Evolutionary conservation across 805 yeast genomes (phyloP).

Genomic region (Scheffersomyces lignosus): DNA sequence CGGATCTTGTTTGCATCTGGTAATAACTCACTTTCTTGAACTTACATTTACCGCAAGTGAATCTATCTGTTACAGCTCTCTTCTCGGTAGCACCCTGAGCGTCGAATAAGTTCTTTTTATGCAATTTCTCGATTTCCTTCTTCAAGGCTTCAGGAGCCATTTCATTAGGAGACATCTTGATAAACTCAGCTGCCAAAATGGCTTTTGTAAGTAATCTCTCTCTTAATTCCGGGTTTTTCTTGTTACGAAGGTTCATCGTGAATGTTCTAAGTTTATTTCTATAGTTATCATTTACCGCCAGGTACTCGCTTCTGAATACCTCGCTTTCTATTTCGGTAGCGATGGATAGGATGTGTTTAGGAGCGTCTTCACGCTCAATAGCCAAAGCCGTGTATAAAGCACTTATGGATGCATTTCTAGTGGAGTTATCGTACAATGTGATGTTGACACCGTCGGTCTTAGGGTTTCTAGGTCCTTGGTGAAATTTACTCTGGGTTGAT

Average conservation of each 20-base stretch:
- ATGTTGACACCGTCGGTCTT: constrained; percentile 78
- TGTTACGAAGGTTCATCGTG: constrained; percentile 83
- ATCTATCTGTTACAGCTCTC: constrained; percentile 94
- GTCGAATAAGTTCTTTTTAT: constrained; percentile 86
- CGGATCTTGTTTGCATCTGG: constrained; percentile 97
- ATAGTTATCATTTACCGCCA: constrained; percentile 60
- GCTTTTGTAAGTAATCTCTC: constrained; percentile 65
- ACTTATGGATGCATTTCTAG: constrained; percentile 80
- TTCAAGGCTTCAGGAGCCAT: constrained; percentile 92
- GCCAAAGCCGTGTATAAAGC: constrained; percentile 90
- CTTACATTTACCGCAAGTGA: constrained; percentile 97
- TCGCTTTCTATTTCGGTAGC: constrained; percentile 74
- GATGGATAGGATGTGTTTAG: constrained; percentile 58
- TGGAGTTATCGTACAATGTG: constrained; percentile 66
- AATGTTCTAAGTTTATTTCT: constrained; percentile 83
- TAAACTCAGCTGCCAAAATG: constrained; percentile 63
- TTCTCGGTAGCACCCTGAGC: constrained; percentile 98
- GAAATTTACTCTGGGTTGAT: constrained; percentile 39
- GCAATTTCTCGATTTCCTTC: constrained; percentile 80
- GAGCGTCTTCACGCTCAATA: constrained; percentile 62
- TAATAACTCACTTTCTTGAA: constrained; percentile 95
- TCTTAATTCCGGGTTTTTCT: constrained; percentile 85
- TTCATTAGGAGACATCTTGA: constrained; percentile 87
- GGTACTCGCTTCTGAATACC: constrained; percentile 61
- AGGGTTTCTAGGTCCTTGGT: constrained; percentile 66